These are phyloP conservation scores for Fusarium keratoplasticum DNA, from an alignment of 2,329 filamentous ascomycete species.

Conservation along the genomic window DNA sequence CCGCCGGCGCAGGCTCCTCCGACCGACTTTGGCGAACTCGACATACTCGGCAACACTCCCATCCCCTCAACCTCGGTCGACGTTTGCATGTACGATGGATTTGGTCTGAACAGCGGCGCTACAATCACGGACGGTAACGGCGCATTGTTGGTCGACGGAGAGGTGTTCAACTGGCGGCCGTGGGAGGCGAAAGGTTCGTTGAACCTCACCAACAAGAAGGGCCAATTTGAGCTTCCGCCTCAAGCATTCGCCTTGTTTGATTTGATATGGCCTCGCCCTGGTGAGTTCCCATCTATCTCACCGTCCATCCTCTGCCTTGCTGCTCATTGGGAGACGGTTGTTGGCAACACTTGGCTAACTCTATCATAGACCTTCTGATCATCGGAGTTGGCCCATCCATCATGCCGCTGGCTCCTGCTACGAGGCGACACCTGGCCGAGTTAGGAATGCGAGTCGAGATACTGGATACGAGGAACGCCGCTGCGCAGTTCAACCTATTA, in stretches of 20 bases:
- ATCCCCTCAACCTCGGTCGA: constrained; percentile 86
- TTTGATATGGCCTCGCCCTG: constrained; percentile 87
- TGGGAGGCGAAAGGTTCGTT: constrained; percentile 68
- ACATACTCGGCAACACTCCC: constrained; percentile 82
- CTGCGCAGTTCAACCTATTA: constrained; percentile 92
- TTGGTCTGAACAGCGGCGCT: constrained; percentile 85
- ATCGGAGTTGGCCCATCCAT: constrained; percentile 86
- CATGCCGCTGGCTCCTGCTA: constrained; percentile 79
- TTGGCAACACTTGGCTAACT: constrained; percentile 12
- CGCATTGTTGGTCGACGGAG: constrained; percentile 83
- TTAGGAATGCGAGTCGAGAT: constrained; percentile 89
- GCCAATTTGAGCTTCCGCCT: constrained; percentile 81
- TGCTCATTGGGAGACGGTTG: neutral
- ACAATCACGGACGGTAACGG: constrained; percentile 77
- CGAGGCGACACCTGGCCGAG: constrained; percentile 76
- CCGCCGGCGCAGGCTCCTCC: constrained; percentile 50
- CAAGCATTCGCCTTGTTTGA: constrained; percentile 81
- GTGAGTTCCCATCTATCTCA: constrained; percentile 60
- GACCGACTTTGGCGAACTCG: constrained; percentile 77
- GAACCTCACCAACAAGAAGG: constrained; percentile 77
- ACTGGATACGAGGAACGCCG: constrained; percentile 92
- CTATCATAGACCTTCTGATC: constrained; percentile 79
- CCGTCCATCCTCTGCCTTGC: neutral
- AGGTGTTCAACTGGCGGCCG: constrained; percentile 90
- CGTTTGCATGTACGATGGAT: constrained; percentile 84